These are phyloP conservation scores for Tarenaya hassleriana DNA, from an alignment of 345 rosid genomes.

Conservation along the genomic window DNA sequence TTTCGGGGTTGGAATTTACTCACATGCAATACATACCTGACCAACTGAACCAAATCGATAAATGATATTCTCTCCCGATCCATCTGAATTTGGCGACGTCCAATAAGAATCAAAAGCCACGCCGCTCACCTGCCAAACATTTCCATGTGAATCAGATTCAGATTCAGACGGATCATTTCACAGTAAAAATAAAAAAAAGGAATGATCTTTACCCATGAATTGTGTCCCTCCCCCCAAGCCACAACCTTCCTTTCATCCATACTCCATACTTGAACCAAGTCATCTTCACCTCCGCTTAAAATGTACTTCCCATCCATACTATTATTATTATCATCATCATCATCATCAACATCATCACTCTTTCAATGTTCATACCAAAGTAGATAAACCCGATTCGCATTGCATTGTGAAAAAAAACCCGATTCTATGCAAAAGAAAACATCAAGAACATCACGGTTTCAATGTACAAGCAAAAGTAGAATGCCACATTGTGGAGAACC, in stretches of 20 bases:
- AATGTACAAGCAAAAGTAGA: slow-evolving; percentile 27
- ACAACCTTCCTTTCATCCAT: slow-evolving; percentile 98
- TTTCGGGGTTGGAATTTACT: no score
- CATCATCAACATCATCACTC: no score
- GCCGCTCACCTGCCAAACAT: slow-evolving; percentile 83
- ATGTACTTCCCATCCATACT: slow-evolving; percentile 96
- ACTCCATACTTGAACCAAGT: slow-evolving; percentile 98
- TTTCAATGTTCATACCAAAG: no score
- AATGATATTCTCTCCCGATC: slow-evolving; percentile 73
- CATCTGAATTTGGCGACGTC: slow-evolving; percentile 85
- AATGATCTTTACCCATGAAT: slow-evolving; percentile 90
- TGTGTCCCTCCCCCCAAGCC: slow-evolving; percentile 99
- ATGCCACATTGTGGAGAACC: no score
- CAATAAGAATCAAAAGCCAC: slow-evolving; percentile 97
- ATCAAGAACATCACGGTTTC: slow-evolving; percentile 23
- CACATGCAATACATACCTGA: slow-evolving; percentile 50
- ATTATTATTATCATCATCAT: no score
- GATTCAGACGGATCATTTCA: no score
- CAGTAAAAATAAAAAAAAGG: no score
- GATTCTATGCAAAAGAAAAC: no score
- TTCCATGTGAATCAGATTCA: no score
- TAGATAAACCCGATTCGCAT: no score
- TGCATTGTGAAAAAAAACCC: no score
- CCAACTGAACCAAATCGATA: slow-evolving; percentile 99
- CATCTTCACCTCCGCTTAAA: slow-evolving; percentile 99